Conservation (phyloP, 371 early-diverging fungal species). For the Mortierella sp. region DNA sequence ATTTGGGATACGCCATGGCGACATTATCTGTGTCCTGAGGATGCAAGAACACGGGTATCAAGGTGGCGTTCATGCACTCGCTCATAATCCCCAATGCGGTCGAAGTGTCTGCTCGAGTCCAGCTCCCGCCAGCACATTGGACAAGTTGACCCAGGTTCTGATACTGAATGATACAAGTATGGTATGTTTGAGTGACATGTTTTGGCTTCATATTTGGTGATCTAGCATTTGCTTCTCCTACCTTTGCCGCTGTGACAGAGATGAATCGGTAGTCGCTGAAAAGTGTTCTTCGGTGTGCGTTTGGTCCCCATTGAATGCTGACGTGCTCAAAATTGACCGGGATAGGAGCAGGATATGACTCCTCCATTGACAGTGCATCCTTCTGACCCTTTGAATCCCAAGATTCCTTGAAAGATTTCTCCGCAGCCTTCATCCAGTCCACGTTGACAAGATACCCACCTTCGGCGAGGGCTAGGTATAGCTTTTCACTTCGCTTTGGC, state of each 20-base stretch:
- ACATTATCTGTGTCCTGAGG: conserved; percentile 5
- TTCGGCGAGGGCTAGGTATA: conserved; percentile 38
- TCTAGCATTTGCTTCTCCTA: not conserved
- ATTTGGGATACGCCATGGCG: conserved; percentile 4
- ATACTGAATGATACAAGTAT: conserved; percentile 13
- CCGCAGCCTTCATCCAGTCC: conserved; percentile 20
- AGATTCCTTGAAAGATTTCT: conserved; percentile 10
- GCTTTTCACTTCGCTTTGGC: conserved; percentile 28
- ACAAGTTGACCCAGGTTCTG: conserved; percentile 26
- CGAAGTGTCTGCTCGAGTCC: conserved; percentile 10
- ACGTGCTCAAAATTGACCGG: conserved; percentile 8
- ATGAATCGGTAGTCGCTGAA: conserved; percentile 34
- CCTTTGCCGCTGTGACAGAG: conserved; percentile 21
- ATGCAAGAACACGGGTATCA: conserved; percentile 28
- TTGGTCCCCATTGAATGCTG: conserved; percentile 33
- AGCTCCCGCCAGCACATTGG: conserved; percentile 35
- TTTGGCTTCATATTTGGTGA: too few species aligned
- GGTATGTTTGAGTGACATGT: too few species aligned
- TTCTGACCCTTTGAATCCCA: conserved; percentile 33
- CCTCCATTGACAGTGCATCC: conserved; percentile 15
- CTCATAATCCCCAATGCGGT: not conserved
- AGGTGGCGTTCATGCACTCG: conserved; percentile 22
- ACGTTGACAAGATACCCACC: conserved; percentile 33
- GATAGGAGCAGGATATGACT: conserved; percentile 14
- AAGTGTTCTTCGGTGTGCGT: conserved; percentile 14